Conservation (phyloP, 2,329 filamentous ascomycete species). For the Fusarium fujikuroi region DNA sequence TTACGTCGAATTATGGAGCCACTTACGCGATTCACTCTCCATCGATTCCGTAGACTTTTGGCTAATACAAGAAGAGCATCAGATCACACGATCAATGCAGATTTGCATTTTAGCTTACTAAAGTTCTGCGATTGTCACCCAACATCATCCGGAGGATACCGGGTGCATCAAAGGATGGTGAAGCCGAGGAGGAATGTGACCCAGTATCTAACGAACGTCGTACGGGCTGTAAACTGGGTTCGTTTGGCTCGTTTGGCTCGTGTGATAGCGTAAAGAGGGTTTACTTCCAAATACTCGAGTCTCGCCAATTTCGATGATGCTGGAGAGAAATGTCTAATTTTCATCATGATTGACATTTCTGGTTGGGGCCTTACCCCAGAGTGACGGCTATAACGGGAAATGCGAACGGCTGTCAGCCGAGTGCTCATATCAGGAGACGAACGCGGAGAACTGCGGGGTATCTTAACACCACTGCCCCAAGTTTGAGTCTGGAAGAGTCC, state of each 20-base stretch:
- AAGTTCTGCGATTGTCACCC: not conserved
- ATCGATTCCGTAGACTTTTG: not conserved
- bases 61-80: not conserved
- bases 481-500: not conserved
- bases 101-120: not conserved
- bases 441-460: constrained; percentile 1
- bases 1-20: not conserved
- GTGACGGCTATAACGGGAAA: not conserved
- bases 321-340: not conserved
- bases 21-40: not conserved
- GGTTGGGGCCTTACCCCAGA: not conserved
- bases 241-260: rapidly evolving
- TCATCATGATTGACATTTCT: not conserved
- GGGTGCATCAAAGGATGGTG: not conserved
- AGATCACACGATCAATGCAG: not conserved
- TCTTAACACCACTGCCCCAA: not conserved
- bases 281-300: too few species aligned
- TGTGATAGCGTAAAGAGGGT: rapidly evolving
- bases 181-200: not conserved
- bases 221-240: not conserved
- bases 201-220: not conserved
- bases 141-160: not conserved
- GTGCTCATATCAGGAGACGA: not conserved
- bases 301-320: not conserved
- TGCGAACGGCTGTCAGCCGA: not conserved